Percentiles rank a stretch among this genome's conserved stretches.
These are phyloP conservation scores for Colletotrichum musicola DNA, from an alignment of 2,329 filamentous ascomycete genomes.

Conservation along the genomic window DNA sequence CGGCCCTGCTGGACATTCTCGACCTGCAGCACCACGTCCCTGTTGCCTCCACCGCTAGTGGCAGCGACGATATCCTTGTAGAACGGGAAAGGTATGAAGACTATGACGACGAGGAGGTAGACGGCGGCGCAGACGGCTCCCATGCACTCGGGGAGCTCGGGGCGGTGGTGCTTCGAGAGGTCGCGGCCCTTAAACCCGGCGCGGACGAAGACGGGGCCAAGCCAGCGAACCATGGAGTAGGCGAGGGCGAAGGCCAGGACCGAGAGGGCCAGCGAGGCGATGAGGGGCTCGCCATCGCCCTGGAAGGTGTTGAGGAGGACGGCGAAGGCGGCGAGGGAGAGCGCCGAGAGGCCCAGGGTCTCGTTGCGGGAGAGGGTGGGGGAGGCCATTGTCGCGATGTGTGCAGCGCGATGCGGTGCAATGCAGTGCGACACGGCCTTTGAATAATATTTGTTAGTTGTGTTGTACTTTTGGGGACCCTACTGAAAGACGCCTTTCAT, in stretches of 20 bases:
- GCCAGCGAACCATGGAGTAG: conserved; percentile 92
- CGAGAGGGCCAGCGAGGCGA: conserved; percentile 89
- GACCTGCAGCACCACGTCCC: conserved; percentile 83
- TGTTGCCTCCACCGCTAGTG: conserved; percentile 92
- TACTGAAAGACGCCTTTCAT: conserved; percentile 12
- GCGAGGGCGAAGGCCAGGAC: conserved; percentile 84
- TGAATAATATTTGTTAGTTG: neutral
- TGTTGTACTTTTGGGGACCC: neutral
- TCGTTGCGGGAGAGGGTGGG: conserved; percentile 64
- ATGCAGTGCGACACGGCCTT: too few species aligned
- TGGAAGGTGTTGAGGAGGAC: conserved; percentile 85
- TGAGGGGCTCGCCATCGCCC: conserved; percentile 87
- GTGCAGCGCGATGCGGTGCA: neutral
- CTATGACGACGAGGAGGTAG: conserved; percentile 88
- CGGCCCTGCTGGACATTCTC: conserved; percentile 84
- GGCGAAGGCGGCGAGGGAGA: conserved; percentile 77
- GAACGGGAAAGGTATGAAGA: conserved; percentile 96
- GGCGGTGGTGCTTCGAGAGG: conserved; percentile 77
- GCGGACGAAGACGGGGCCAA: conserved; percentile 88
- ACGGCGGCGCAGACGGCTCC: conserved; percentile 93
- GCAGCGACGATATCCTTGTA: conserved; percentile 98
- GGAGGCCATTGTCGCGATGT: conserved; percentile 45
- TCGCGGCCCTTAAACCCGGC: conserved; percentile 92
- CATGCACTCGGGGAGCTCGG: conserved; percentile 95
- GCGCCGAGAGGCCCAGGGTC: conserved; percentile 67